Base-by-base conservation (phyloP, 1,139 yeast species). In the Sugiyamaella paludigena region DNA sequence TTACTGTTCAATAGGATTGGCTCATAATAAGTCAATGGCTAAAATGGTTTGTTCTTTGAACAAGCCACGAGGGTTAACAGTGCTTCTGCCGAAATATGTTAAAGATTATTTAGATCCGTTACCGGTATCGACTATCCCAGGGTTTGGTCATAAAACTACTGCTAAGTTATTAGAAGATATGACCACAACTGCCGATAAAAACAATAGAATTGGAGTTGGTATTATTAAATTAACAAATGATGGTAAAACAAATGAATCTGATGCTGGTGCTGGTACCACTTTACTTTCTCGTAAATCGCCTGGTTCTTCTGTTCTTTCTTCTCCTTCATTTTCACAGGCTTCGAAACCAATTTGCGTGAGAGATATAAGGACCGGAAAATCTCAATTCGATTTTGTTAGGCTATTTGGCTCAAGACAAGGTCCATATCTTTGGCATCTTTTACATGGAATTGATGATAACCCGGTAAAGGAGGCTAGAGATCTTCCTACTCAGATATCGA, bases 1-100 rank as follows among this genome's bases (percentile, higher is more conserved):
- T 48, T 56, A 65, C 15, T 65, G 69, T 47, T 65, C 71, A 1
- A 61, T 67, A 13, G 73, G 73, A 8, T 63, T 67, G 2, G 66
- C 65, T 1, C 44, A 54, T 6, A 60, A 63, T 40, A 64, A 65
- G 36, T 57, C 63, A 7, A 43, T 64, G 26, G 68, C 73, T 15
- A 69, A 69, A 49, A 64, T 69, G 61, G 64, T 59, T 1, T 63
- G 69, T 26, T 54, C 59, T 5, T 27, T 48, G 24, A 60, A 66
- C 48, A 69, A 69, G 47, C 73, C 73, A 0, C 48, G 51, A 9
- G 70, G 69, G 1, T 59, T 68, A 30, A 58, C 70, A 1, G 53
- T 64, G 4, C 48, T 68, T 15, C 24, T 63, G 5, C 64, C 69
- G 0, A 61, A 58, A 1, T 49, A 52, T 13, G 58, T 51, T 24